Evolutionary conservation across 2,329 filamentous ascomycete species (phyloP).

Genomic region (Mycogone perniciosa): DNA sequence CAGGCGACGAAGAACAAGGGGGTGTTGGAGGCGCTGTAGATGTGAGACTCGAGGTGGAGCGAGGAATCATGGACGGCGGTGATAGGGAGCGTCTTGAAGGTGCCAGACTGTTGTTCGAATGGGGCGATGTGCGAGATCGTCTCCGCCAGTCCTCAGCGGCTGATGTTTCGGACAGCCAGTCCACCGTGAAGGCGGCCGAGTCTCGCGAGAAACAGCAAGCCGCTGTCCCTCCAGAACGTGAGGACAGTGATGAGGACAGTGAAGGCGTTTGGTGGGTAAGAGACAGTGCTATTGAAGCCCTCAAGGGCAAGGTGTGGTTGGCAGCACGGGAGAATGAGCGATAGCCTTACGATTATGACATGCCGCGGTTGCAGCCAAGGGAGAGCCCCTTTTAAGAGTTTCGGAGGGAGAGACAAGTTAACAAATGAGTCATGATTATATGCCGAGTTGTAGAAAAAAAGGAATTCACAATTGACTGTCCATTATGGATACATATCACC

Average conservation of each 20-base stretch:
- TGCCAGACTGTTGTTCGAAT: conserved; percentile 49
- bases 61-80: conserved; percentile 35
- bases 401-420: neutral
- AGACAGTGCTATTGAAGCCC: conserved; percentile 47
- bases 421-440: conserved; percentile 17
- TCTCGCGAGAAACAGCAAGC: conserved; percentile 15
- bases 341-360: neutral
- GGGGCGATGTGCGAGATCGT: conserved; percentile 41
- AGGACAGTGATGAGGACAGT: conserved; percentile 18
- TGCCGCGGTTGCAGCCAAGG: neutral
- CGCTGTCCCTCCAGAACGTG: conserved; percentile 6
- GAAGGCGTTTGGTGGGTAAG: conserved; percentile 48
- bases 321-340: conserved; percentile 32
- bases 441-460: neutral
- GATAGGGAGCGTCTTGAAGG: conserved; percentile 41
- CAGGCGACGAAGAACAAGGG: conserved; percentile 41
- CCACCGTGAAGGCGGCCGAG: conserved; percentile 25
- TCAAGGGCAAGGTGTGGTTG: conserved; percentile 51
- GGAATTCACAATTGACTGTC: neutral
- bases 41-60: conserved; percentile 59
- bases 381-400: too few relatives aligned
- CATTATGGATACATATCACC: neutral
- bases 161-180: conserved; percentile 27
- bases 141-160: conserved; percentile 20
- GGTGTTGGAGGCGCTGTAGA: conserved; percentile 56